These are phyloP conservation scores for Hordeum pubiflorum DNA, from an alignment of 202 grass and related monocot species.

Conservation along the genomic window DNA sequence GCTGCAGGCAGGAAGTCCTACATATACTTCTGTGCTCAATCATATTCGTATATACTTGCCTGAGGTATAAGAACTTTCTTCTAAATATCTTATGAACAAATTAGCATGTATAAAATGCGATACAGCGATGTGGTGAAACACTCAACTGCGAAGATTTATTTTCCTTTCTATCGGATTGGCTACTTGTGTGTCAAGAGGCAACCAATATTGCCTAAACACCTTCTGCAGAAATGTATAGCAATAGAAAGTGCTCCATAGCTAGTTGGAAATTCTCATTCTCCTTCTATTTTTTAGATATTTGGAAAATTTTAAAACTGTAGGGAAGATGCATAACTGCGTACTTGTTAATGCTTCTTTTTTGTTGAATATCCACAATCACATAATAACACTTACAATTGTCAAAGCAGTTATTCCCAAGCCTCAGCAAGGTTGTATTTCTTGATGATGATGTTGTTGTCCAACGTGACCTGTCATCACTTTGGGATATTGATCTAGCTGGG, in stretches of 20 bases:
- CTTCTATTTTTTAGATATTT: neutral
- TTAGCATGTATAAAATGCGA: constrained; percentile 4
- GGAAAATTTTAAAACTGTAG: neutral
- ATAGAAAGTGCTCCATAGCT: neutral
- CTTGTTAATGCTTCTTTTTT: constrained; percentile 14
- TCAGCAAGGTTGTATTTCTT: constrained; percentile 88
- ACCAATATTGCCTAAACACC: neutral
- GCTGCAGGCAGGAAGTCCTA: constrained; percentile 84
- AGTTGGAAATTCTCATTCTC: neutral
- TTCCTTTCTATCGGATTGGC: neutral
- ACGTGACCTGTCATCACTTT: constrained; percentile 64
- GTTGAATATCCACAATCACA: neutral
- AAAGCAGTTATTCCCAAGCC: constrained; percentile 82
- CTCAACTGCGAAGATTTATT: neutral
- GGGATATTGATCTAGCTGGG: constrained; percentile 75
- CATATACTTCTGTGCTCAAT: constrained; percentile 85
- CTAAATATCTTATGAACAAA: constrained; percentile 24
- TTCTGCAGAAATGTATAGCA: neutral
- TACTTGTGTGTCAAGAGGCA: neutral
- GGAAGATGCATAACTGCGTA: neutral
- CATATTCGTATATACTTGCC: constrained; percentile 97
- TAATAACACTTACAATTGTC: constrained; percentile 28
- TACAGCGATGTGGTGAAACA: constrained; percentile 4
- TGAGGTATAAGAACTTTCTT: constrained; percentile 63
- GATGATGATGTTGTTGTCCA: constrained; percentile 91